Percentiles rank a stretch among this genome's conserved stretches.
Conservation (phyloP, 192 early-diverging fungal genomes). For the Helicostylum pulchrum region DNA sequence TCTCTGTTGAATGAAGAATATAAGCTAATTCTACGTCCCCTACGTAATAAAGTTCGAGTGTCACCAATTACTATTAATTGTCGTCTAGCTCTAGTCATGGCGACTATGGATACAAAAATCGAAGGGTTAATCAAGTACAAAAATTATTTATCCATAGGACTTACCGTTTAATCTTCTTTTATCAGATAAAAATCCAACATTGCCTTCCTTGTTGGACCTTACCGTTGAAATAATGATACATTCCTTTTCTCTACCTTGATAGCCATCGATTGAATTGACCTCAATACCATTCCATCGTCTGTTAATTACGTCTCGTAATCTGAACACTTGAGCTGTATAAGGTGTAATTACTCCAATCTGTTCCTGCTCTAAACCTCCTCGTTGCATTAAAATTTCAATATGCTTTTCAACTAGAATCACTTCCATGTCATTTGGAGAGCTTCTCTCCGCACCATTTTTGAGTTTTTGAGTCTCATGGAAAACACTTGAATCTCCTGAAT, state of each 20-base stretch:
- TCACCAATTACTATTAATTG: constrained; percentile 83
- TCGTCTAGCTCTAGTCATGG: constrained; percentile 80
- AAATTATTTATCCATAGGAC: not conserved
- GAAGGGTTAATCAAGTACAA: not conserved
- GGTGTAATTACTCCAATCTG: constrained; percentile 86
- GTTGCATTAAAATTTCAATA: constrained; percentile 54
- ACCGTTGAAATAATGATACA: constrained; percentile 80
- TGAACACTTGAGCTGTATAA: constrained; percentile 75
- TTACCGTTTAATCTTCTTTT: constrained; percentile 75
- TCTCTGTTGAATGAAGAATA: no score
- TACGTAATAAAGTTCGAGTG: constrained; percentile 50
- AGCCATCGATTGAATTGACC: constrained; percentile 82
- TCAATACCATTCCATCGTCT: constrained; percentile 60
- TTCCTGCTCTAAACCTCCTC: constrained; percentile 54
- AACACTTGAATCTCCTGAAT: constrained; percentile 55
- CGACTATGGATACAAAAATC: constrained; percentile 40
- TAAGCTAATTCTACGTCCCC: no score
- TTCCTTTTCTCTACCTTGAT: constrained; percentile 89
- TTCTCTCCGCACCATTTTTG: constrained; percentile 52
- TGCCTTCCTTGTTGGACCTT: constrained; percentile 66
- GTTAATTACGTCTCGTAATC: constrained; percentile 45
- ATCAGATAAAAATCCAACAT: constrained; percentile 82
- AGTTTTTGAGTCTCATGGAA: constrained; percentile 36
- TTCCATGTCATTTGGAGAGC: constrained; percentile 71
- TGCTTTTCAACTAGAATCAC: constrained; percentile 60